phyloP scores from a whole-genome alignment of 1,284 basidiomycete species.

The Boletus albobrunnescens region DNA sequence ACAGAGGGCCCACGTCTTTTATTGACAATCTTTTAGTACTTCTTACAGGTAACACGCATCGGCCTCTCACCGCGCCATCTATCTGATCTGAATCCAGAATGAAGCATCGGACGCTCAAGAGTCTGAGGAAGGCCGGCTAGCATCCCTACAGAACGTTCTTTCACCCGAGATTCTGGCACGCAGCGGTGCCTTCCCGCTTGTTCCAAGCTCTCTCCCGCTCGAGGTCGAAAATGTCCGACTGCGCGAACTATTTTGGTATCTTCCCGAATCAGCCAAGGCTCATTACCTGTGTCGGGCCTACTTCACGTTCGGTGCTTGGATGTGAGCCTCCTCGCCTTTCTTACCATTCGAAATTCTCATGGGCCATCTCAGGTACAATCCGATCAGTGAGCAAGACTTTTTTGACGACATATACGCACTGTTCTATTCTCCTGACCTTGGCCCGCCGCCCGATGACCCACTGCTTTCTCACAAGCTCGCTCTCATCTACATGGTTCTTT shows the following conservation, averaged over 20 bases:
- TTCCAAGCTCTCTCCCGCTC: slow-evolving; percentile 42
- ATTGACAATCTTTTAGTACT: slow-evolving; percentile 49
- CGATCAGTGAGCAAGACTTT: slow-evolving; percentile 61
- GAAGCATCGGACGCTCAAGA: slow-evolving; percentile 51
- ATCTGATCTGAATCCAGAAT: slow-evolving; percentile 43
- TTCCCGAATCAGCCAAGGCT: slow-evolving; percentile 58
- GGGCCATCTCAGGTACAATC: slow-evolving; percentile 58
- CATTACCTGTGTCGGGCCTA: slow-evolving; percentile 59
- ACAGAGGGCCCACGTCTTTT: background rate
- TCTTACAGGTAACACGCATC: slow-evolving; percentile 52
- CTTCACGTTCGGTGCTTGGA: slow-evolving; percentile 71
- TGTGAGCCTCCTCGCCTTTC: slow-evolving; percentile 41
- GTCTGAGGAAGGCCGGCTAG: slow-evolving; percentile 44
- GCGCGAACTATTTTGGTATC: slow-evolving; percentile 61
- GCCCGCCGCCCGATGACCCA: slow-evolving; percentile 51
- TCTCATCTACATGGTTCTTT: slow-evolving; percentile 70
- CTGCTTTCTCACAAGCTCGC: slow-evolving; percentile 63
- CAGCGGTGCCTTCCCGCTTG: slow-evolving; percentile 63
- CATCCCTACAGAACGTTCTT: slow-evolving; percentile 51
- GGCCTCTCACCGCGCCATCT: slow-evolving; percentile 4
- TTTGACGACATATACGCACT: slow-evolving; percentile 58
- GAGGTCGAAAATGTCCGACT: slow-evolving; percentile 48
- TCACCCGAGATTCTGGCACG: slow-evolving; percentile 58
- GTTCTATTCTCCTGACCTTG: slow-evolving; percentile 54
- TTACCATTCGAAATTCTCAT: slow-evolving; percentile 9